Evolutionary conservation across 2,329 filamentous ascomycete genomes (phyloP).

Genomic region (Phialemoniopsis sp.): DNA sequence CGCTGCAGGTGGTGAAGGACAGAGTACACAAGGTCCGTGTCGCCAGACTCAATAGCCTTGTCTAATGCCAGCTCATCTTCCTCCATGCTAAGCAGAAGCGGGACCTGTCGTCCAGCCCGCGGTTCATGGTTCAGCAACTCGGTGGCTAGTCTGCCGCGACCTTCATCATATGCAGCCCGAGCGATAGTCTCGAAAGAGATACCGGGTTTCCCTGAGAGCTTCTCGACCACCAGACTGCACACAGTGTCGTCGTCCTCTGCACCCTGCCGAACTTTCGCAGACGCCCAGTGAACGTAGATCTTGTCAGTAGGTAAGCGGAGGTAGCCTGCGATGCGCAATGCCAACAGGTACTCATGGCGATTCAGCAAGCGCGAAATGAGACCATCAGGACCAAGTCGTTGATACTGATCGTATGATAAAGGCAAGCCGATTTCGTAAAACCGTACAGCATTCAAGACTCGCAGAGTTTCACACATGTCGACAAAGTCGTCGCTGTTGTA

Average conservation of each 20-base stretch:
- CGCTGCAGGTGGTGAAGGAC: slow-evolving; percentile 85
- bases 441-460: slow-evolving; percentile 87
- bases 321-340: slow-evolving; percentile 83
- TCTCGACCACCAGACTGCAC: slow-evolving; percentile 80
- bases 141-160: slow-evolving; percentile 81
- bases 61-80: slow-evolving; percentile 93
- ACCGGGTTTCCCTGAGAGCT: slow-evolving; percentile 80
- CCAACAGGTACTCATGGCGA: slow-evolving; percentile 85
- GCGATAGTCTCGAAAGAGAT: slow-evolving; percentile 97
- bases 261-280: slow-evolving; percentile 83
- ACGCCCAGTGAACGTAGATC: slow-evolving; percentile 97
- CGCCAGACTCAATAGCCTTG: slow-evolving; percentile 93
- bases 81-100: slow-evolving; percentile 88
- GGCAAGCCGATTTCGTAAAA: slow-evolving; percentile 90
- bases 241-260: slow-evolving; percentile 84
- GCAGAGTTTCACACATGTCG: slow-evolving; percentile 91
- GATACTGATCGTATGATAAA: slow-evolving; percentile 89
- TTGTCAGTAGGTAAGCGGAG: slow-evolving; percentile 80
- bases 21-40: slow-evolving; percentile 87
- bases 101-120: slow-evolving; percentile 91
- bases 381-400: slow-evolving; percentile 82
- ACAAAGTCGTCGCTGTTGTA: slow-evolving; percentile 99
- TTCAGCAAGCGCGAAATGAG: slow-evolving; percentile 84
- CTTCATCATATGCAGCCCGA: slow-evolving; percentile 89
- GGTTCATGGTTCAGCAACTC: slow-evolving; percentile 91